Conservation (phyloP, 2,329 filamentous ascomycete species). For the Colletotrichum sansevieriae region DNA sequence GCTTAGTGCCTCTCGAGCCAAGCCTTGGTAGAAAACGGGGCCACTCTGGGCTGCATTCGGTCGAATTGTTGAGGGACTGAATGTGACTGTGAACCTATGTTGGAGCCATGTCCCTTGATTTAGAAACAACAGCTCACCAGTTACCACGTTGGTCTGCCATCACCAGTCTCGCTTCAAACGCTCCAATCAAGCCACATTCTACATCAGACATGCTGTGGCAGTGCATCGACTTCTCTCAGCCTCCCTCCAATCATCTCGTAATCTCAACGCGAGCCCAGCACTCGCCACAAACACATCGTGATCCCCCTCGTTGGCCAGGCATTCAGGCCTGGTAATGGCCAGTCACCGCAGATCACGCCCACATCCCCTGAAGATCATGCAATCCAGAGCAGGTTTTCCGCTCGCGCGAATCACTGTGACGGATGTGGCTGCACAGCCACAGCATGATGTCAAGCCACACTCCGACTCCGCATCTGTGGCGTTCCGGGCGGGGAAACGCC, state of each 20-base stretch:
- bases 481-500: background rate
- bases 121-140: slow-evolving; percentile 6
- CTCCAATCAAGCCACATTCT: background rate
- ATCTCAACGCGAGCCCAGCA: background rate
- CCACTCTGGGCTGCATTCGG: background rate
- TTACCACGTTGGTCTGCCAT: background rate
- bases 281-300: slow-evolving; percentile 8
- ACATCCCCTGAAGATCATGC: slow-evolving; percentile 14
- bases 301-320: background rate
- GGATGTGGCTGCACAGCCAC: slow-evolving; percentile 11
- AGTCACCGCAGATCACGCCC: background rate
- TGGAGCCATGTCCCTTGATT: background rate
- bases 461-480: background rate
- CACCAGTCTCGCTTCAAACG: too few relatives aligned
- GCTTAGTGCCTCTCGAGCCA: slow-evolving; percentile 1
- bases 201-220: slow-evolving; percentile 3
- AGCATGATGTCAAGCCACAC: background rate
- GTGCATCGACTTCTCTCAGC: background rate
- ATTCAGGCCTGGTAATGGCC: background rate
- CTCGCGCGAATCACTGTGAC: background rate
- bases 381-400: background rate
- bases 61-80: background rate
- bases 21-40: slow-evolving; percentile 1
- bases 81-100: background rate
- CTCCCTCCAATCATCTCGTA: background rate